These are phyloP conservation scores for Neonectria faginata DNA, from an alignment of 2,329 filamentous ascomycete genomes.

Conservation along the genomic window DNA sequence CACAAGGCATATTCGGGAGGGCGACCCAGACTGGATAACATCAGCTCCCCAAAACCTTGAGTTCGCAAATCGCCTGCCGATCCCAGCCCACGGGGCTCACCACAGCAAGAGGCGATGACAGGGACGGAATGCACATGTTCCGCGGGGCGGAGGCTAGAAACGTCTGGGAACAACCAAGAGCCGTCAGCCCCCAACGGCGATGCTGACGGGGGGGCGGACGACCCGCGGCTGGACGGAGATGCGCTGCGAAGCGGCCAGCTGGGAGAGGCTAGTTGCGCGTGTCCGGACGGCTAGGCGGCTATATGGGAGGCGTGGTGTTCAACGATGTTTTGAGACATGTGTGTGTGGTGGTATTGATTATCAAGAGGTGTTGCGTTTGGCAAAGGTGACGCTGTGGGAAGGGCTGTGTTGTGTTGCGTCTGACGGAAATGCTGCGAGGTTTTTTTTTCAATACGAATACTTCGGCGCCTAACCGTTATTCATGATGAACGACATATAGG, in stretches of 20 bases:
- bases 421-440: neutral
- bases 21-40: neutral
- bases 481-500: no score
- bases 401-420: neutral
- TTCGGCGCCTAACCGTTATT: no score
- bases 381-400: neutral
- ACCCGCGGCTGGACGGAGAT: slow-evolving; percentile 17
- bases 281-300: slow-evolving; percentile 35
- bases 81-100: neutral
- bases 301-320: neutral
- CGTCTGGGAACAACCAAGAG: neutral
- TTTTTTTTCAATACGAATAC: no score
- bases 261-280: slow-evolving; percentile 26
- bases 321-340: neutral
- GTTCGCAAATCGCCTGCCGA: neutral
- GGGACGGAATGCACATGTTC: neutral
- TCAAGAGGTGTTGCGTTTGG: neutral
- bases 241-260: slow-evolving; percentile 14
- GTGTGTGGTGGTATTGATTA: neutral
- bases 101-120: neutral
- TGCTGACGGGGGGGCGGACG: slow-evolving; percentile 22
- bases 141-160: neutral
- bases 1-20: neutral
- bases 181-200: neutral
- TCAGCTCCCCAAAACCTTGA: neutral